Conservation (phyloP, 169 alveolate genomes). For the Babesia ovata region DNA sequence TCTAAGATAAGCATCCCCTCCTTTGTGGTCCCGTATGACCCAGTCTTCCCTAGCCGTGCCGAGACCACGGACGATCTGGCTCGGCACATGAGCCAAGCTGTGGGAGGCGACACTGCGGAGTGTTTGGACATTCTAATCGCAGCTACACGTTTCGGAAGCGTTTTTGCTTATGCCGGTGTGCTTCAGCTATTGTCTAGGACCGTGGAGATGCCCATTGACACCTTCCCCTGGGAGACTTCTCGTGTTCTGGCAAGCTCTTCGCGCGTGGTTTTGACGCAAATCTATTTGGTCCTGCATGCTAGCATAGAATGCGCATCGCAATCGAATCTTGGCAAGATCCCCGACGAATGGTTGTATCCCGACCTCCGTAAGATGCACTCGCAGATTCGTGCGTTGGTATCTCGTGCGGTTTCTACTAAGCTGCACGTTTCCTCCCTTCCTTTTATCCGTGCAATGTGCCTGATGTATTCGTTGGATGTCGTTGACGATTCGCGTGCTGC, state of each 20-base stretch:
- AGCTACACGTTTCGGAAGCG: slow-evolving; percentile 20
- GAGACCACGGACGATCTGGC: slow-evolving; percentile 11
- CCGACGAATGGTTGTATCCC: not conserved
- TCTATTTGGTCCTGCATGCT: not conserved
- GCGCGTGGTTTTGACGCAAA: not conserved
- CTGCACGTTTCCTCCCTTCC: slow-evolving; percentile 18
- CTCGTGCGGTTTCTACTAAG: slow-evolving; percentile 13
- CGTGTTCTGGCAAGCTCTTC: not conserved
- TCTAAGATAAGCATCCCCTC: not conserved
- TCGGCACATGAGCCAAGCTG: slow-evolving; percentile 5
- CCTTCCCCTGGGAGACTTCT: slow-evolving; percentile 49
- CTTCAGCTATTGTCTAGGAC: slow-evolving; percentile 31
- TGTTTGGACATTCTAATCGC: slow-evolving; percentile 22
- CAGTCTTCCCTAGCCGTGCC: slow-evolving; percentile 22
- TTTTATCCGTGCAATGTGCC: not conserved
- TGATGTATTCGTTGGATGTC: slow-evolving; percentile 11
- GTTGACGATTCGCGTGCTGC: slow-evolving; percentile 5
- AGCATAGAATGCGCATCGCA: not conserved
- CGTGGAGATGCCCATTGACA: not conserved
- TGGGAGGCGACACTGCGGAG: slow-evolving; percentile 43
- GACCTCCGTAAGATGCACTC: not conserved
- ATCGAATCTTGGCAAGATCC: not conserved
- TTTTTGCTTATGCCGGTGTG: slow-evolving; percentile 31
- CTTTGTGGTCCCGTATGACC: slow-evolving; percentile 47
- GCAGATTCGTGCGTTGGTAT: not conserved